Conservation (phyloP, 352 stramenopile species). For the Phytopythium delawarense region DNA sequence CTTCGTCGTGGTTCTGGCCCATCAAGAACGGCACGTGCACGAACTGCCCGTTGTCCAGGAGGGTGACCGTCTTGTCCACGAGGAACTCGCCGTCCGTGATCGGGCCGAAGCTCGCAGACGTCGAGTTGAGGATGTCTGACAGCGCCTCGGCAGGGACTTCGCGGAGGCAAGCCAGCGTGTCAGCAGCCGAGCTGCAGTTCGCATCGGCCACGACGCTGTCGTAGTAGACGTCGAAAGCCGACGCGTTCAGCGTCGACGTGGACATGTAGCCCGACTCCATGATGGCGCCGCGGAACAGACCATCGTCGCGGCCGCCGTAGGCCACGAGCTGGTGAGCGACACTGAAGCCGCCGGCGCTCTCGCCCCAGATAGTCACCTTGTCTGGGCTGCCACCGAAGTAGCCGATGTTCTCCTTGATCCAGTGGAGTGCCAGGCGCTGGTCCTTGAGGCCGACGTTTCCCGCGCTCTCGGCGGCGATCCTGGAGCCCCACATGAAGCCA, state of each 20-base stretch:
- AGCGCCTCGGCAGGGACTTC: slow-evolving; percentile 19
- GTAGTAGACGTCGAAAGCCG: slow-evolving; percentile 23
- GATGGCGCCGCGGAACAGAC: slow-evolving; percentile 20
- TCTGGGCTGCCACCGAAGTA: slow-evolving; percentile 77
- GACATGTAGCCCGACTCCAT: slow-evolving; percentile 21
- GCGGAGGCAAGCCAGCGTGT: slow-evolving; percentile 22
- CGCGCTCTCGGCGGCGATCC: slow-evolving; percentile 33
- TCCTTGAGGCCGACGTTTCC: slow-evolving; percentile 87
- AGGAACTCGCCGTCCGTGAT: slow-evolving; percentile 29
- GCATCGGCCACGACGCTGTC: slow-evolving; percentile 15
- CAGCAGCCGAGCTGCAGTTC: slow-evolving; percentile 21
- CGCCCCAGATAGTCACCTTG: slow-evolving; percentile 83
- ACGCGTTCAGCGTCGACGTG: slow-evolving; percentile 14
- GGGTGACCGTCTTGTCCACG: slow-evolving; percentile 11
- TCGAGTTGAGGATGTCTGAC: slow-evolving; percentile 18
- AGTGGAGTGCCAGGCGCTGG: slow-evolving; percentile 78
- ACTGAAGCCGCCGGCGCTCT: slow-evolving; percentile 65
- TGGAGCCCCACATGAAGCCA: slow-evolving; percentile 26
- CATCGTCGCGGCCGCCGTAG: slow-evolving; percentile 24
- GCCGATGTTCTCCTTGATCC: slow-evolving; percentile 76
- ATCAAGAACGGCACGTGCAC: slow-evolving; percentile 26
- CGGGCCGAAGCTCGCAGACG: slow-evolving; percentile 13
- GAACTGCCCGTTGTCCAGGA: slow-evolving; percentile 22
- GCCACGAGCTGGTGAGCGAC: slow-evolving; percentile 25
- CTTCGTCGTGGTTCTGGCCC: slow-evolving; percentile 25